Conservation (phyloP, 225 moss, liverwort and hornwort genomes). For the Takakia lepidozioides region DNA sequence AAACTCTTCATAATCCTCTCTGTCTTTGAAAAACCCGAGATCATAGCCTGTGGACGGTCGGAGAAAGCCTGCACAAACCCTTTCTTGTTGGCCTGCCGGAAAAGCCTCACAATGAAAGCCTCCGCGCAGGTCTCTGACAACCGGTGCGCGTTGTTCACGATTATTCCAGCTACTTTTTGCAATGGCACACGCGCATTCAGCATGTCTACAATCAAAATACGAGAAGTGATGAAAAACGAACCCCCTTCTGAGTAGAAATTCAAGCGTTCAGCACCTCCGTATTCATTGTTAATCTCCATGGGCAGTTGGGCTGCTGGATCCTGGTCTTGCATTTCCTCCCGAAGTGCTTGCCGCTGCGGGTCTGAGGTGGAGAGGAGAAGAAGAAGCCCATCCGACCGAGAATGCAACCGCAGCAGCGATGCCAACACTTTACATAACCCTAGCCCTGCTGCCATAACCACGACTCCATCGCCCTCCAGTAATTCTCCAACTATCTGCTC, state of each 20-base stretch:
- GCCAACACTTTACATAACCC: slow-evolving; percentile 78
- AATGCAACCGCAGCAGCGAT: slow-evolving; percentile 53
- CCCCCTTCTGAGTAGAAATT: slow-evolving; percentile 72
- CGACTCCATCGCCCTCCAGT: slow-evolving; percentile 75
- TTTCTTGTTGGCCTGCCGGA: slow-evolving; percentile 63
- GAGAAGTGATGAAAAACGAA: slow-evolving; percentile 82
- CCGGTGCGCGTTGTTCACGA: slow-evolving; percentile 80
- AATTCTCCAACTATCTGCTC: slow-evolving; percentile 86
- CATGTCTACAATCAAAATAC: slow-evolving; percentile 96
- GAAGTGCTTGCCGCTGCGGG: slow-evolving; percentile 65
- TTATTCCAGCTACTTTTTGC: slow-evolving; percentile 62
- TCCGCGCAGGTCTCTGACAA: slow-evolving; percentile 88
- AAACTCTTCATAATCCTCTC: slow-evolving; percentile 94
- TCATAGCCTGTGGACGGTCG: slow-evolving; percentile 92
- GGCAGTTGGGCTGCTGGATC: slow-evolving; percentile 32
- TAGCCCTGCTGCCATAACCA: slow-evolving; percentile 79
- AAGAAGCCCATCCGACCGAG: slow-evolving; percentile 51
- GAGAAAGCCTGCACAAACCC: slow-evolving; percentile 87
- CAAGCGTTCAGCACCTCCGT: slow-evolving; percentile 65
- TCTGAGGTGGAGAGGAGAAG: slow-evolving; percentile 76
- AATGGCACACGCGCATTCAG: slow-evolving; percentile 93
- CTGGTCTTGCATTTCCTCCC: slow-evolving; percentile 81
- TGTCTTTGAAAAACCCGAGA: slow-evolving; percentile 81
- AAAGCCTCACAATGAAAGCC: slow-evolving; percentile 89
- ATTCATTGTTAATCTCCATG: slow-evolving; percentile 81